phyloP scores from a whole-genome alignment of 495 filamentous ascomycete genomes.

The Annulohypoxylon stygium region DNA sequence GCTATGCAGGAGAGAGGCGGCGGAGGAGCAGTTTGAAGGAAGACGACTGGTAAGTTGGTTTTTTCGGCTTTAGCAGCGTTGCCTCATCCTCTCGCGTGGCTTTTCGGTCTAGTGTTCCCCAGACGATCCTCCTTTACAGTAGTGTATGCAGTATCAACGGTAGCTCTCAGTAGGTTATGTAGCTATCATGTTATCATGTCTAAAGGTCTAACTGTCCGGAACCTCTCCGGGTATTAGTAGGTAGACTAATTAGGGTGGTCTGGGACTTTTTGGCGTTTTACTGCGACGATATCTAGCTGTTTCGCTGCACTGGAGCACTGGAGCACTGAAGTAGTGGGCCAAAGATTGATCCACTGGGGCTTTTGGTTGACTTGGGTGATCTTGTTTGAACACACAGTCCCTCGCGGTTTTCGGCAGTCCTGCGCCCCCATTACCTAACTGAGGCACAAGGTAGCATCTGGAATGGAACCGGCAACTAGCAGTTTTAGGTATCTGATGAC shows the following conservation, averaged over 20 bases:
- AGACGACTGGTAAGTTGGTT: constrained; percentile 12
- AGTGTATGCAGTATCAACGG: constrained; percentile 1
- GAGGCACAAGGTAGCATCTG: constrained; percentile 22
- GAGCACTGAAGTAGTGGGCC: background rate
- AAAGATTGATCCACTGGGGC: constrained; percentile 10
- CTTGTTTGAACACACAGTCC: constrained; percentile 7
- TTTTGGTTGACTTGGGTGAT: background rate
- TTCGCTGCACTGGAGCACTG: background rate
- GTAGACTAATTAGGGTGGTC: constrained; percentile 25
- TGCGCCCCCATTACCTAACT: constrained; percentile 31
- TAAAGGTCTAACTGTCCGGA: constrained; percentile 19
- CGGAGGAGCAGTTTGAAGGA: constrained; percentile 16
- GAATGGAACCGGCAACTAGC: constrained; percentile 24
- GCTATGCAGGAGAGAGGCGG: constrained; percentile 38
- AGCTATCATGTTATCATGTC: constrained; percentile 1
- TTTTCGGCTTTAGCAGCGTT: constrained; percentile 27
- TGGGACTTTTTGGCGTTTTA: constrained; percentile 30
- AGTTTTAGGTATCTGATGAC: constrained; percentile 36
- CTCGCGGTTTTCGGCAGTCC: constrained; percentile 31
- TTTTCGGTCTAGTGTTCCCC: constrained; percentile 40
- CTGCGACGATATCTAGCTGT: constrained; percentile 15
- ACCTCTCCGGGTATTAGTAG: background rate
- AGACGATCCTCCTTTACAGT: constrained; percentile 18
- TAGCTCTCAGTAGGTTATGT: constrained; percentile 14
- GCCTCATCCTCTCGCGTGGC: constrained; percentile 40